Percentiles rank a stretch among this genome's conserved stretches.
Conservation (phyloP, 768 basidiomycete genomes). For the Amanita fuliginea region DNA sequence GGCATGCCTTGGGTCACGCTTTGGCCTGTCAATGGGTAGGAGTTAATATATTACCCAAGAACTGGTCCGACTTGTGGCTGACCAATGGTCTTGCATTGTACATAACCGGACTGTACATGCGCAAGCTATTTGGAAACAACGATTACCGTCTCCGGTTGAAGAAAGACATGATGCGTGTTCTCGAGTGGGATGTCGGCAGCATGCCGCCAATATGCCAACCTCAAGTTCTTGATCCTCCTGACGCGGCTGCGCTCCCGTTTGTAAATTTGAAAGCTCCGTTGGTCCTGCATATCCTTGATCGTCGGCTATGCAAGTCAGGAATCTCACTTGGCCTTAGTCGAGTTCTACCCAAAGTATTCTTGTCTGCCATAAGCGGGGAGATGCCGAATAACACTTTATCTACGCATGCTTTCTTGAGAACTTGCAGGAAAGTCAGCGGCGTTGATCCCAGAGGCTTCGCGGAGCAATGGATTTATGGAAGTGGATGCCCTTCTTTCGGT, state of each 20-base stretch:
- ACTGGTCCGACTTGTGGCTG: constrained; percentile 95
- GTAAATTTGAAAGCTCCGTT: constrained; percentile 92
- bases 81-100: constrained; percentile 89
- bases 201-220: constrained; percentile 95
- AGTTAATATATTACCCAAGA: constrained; percentile 89
- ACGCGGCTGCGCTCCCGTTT: constrained; percentile 68
- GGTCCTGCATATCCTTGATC: constrained; percentile 93
- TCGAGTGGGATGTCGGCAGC: constrained; percentile 76
- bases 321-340: constrained; percentile 91
- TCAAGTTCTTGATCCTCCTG: constrained; percentile 74
- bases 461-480: constrained; percentile 99
- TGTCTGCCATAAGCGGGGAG: constrained; percentile 89
- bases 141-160: constrained; percentile 93
- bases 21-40: constrained; percentile 96
- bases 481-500: constrained; percentile 86
- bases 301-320: constrained; percentile 87
- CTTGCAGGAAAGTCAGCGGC: constrained; percentile 88
- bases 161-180: constrained; percentile 91
- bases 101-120: constrained; percentile 79
- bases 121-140: constrained; percentile 87
- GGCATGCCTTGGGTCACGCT: constrained; percentile 78
- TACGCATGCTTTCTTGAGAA: constrained; percentile 83
- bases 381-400: constrained; percentile 76
- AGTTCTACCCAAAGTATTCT: constrained; percentile 88
- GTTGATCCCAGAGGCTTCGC: constrained; percentile 85